These are phyloP conservation scores for Pseudogymnoascus sp. DNA, from an alignment of 2,329 filamentous ascomycete genomes.

Conservation along the genomic window DNA sequence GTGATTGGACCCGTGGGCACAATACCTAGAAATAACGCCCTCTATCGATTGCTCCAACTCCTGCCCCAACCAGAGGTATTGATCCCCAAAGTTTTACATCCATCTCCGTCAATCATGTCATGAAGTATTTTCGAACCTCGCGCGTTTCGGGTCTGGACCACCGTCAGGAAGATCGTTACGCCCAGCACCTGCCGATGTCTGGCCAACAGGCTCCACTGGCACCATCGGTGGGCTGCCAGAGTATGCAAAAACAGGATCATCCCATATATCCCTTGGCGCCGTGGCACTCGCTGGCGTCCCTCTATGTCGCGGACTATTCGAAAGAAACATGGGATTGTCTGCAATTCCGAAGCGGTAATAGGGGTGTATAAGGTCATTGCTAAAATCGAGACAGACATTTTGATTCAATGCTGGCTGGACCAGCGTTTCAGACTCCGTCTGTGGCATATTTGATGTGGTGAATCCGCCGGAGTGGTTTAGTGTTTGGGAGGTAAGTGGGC, in stretches of 20 bases:
- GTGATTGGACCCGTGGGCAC: not conserved
- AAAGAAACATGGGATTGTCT: not conserved
- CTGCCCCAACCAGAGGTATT: not conserved
- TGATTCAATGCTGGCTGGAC: not conserved
- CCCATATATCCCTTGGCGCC: not conserved
- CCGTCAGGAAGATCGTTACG: not conserved
- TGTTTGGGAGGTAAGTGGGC: not conserved
- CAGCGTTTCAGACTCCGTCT: not conserved
- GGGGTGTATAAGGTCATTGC: not conserved
- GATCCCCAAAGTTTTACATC: not conserved
- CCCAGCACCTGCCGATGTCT: not conserved
- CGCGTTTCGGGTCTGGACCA: not conserved
- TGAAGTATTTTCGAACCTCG: not conserved
- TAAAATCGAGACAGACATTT: not conserved
- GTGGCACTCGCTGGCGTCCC: not conserved
- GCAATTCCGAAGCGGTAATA: constrained; percentile 1
- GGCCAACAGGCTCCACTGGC: not conserved
- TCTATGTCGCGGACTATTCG: not conserved
- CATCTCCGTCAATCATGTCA: not conserved
- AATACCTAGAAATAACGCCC: not conserved
- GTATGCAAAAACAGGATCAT: constrained; percentile 6
- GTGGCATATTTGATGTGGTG: not conserved
- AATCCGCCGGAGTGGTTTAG: not conserved
- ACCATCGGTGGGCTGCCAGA: not conserved
- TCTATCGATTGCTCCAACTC: not conserved